Percentiles rank a stretch among this genome's conserved stretches.
These are phyloP conservation scores for Puccinia novopanici DNA, from an alignment of 1,284 basidiomycete genomes.

Conservation along the genomic window DNA sequence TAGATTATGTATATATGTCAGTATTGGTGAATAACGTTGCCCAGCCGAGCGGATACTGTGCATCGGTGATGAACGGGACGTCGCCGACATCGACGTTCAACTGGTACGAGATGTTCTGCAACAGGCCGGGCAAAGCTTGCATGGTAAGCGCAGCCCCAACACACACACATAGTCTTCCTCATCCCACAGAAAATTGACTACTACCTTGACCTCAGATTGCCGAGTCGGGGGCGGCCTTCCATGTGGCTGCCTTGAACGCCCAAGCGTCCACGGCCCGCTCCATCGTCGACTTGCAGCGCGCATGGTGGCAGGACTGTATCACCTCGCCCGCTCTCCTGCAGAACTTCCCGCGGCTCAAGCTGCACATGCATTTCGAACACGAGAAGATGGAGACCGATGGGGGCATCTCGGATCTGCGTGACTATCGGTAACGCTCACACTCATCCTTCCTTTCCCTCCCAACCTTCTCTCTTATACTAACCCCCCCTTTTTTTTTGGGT, in stretches of 20 bases:
- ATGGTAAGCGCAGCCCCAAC: conserved; percentile 15
- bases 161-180: too few species aligned
- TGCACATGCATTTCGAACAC: conserved; percentile 52
- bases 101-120: conserved; percentile 39
- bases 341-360: conserved; percentile 49
- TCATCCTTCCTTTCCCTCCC: too few species aligned
- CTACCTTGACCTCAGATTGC: conserved; percentile 15
- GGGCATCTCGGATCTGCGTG: conserved; percentile 26
- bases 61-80: conserved; percentile 39
- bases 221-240: conserved; percentile 52
- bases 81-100: conserved; percentile 32
- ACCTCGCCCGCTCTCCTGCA: conserved; percentile 34
- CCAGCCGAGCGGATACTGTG: conserved; percentile 36
- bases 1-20: too few species aligned
- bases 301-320: conserved; percentile 52
- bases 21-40: too few species aligned
- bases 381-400: conserved; percentile 49
- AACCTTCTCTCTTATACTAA: too few species aligned
- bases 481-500: too few species aligned
- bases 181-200: too few species aligned
- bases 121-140: conserved; percentile 43
- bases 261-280: conserved; percentile 19
- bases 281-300: conserved; percentile 33
- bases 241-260: conserved; percentile 38
- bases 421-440: conserved; percentile 19